These are phyloP conservation scores for Candida sanyaensis DNA, from an alignment of 1,139 yeast genomes.

Conservation along the genomic window DNA sequence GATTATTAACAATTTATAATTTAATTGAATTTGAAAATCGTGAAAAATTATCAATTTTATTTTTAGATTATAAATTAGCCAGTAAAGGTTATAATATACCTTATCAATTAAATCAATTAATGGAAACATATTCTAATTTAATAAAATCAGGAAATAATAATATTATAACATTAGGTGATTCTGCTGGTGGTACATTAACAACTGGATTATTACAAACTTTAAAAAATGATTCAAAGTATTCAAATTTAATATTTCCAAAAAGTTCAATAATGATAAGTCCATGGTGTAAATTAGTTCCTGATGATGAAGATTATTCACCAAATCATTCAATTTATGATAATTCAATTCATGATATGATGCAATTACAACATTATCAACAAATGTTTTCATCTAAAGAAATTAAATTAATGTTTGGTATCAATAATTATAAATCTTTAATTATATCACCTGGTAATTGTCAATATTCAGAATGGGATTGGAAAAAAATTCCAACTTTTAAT, in stretches of 20 bases:
- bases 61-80: conserved; percentile 42
- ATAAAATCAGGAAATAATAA: conserved; percentile 27
- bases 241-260: conserved; percentile 27
- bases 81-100: conserved; percentile 34
- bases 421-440: conserved; percentile 10
- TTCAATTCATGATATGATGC: conserved; percentile 32
- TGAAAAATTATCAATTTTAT: conserved; percentile 28
- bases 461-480: conserved; percentile 31
- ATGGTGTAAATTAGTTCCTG: conserved; percentile 30
- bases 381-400: neutral
- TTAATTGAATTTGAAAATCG: conserved; percentile 30
- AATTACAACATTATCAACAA: conserved; percentile 10
- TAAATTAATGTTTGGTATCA: conserved; percentile 14
- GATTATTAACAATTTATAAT: conserved; percentile 30
- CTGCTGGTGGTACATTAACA: conserved; percentile 45
- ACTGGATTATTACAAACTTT: conserved; percentile 31
- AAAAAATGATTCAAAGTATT: conserved; percentile 13
- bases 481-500: conserved; percentile 31
- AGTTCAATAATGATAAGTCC: conserved; percentile 40
- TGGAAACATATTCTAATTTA: conserved; percentile 30
- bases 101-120: conserved; percentile 36
- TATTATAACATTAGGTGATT: conserved; percentile 39
- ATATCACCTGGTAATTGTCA: conserved; percentile 21
- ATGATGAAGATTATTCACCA: conserved; percentile 17
- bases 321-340: conserved; percentile 40